These are phyloP conservation scores for Fusarium nurragi DNA, from an alignment of 2,329 filamentous ascomycete genomes.

Conservation along the genomic window DNA sequence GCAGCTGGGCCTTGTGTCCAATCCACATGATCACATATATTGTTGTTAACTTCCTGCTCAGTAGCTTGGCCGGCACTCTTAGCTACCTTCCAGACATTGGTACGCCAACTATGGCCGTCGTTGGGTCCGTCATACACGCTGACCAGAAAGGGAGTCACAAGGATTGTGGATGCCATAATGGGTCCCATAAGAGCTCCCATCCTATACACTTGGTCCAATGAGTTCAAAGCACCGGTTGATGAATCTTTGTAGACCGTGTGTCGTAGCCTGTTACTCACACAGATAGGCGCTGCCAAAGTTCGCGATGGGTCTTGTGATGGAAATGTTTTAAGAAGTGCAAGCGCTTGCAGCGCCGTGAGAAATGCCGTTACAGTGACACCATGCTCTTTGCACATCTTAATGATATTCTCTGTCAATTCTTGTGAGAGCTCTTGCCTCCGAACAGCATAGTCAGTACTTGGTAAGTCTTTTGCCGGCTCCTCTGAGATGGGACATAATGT, in stretches of 20 bases:
- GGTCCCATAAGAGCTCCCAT: neutral
- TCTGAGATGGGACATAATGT: constrained; percentile 1
- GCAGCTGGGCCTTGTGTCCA: constrained; percentile 11
- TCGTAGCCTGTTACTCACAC: constrained; percentile 1
- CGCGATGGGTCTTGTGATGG: neutral
- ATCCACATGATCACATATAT: constrained; percentile 1
- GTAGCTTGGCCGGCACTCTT: neutral
- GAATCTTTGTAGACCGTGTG: neutral
- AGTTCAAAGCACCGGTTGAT: neutral
- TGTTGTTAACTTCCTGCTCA: neutral
- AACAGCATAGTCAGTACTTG: neutral
- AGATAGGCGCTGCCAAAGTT: neutral
- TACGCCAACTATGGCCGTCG: accelerated
- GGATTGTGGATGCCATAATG: constrained; percentile 3
- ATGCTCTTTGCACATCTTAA: neutral
- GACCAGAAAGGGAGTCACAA: constrained; percentile 2
- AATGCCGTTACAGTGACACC: constrained; percentile 1
- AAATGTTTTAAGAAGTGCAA: constrained; percentile 3
- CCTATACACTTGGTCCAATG: neutral
- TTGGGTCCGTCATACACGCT: neutral
- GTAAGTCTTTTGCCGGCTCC: neutral
- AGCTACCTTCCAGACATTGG: neutral
- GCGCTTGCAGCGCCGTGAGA: neutral
- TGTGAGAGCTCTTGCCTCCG: neutral
- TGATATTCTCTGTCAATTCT: neutral